Percentiles rank a stretch among this genome's conserved stretches.
Conservation (phyloP, 106 monocot species). For the Hemerocallis citrina region DNA sequence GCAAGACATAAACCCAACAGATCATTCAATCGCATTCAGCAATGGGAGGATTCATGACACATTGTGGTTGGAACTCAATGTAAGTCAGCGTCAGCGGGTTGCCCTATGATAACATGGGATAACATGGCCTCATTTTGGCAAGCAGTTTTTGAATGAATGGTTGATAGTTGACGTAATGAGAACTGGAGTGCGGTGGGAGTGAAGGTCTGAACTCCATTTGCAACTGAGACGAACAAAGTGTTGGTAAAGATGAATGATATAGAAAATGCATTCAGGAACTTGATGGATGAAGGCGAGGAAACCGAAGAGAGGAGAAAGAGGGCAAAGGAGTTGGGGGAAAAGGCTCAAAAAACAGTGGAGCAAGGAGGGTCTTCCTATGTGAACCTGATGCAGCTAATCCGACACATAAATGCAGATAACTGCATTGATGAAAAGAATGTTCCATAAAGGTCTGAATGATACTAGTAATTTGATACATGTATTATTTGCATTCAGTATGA, state of each 20-base stretch:
- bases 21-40: neutral
- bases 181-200: neutral
- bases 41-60: neutral
- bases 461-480: too few species aligned
- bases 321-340: neutral
- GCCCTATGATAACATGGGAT: neutral
- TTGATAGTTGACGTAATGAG: neutral
- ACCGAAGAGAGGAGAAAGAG: constrained; percentile 5
- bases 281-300: constrained; percentile 5
- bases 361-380: constrained; percentile 1
- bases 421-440: too few species aligned
- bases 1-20: too few species aligned
- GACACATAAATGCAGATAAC: too few species aligned
- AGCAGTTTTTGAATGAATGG: neutral
- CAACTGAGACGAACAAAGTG: neutral
- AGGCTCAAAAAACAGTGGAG: neutral
- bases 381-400: neutral
- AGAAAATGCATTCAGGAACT: too few species aligned
- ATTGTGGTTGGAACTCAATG: neutral
- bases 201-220: neutral
- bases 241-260: neutral
- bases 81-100: neutral
- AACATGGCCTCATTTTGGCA: neutral
- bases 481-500: too few species aligned
- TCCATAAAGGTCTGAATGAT: too few species aligned